Evolutionary conservation across 2,329 filamentous ascomycete genomes (phyloP).

Genomic region (Paraphaeosphaeria sporulosa): DNA sequence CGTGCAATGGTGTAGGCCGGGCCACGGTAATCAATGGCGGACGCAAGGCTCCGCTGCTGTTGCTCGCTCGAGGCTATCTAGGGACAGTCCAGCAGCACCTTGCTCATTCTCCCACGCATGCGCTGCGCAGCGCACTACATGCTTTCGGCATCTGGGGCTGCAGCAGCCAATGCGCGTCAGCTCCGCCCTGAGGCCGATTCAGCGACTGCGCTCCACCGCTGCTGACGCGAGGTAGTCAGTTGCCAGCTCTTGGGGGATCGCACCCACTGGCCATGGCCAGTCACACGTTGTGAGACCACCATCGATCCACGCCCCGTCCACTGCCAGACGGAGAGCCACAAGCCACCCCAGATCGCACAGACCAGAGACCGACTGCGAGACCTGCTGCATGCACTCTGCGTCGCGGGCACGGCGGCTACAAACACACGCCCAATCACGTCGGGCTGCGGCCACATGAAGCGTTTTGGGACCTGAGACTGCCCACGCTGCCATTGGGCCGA

Average conservation of each 20-base stretch:
- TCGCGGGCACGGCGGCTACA: conserved; percentile 36
- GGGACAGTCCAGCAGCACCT: neutral
- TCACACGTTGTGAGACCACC: conserved; percentile 11
- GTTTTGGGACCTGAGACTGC: conserved; percentile 28
- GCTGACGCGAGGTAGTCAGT: conserved; percentile 8
- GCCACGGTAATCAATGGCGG: neutral
- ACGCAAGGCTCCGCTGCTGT: neutral
- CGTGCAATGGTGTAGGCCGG: neutral
- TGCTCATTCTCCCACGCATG: too few species aligned
- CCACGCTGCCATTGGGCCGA: conserved; percentile 29
- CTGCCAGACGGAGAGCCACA: conserved; percentile 22
- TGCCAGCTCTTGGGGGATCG: conserved; percentile 9
- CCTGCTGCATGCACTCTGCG: conserved; percentile 17
- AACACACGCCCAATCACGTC: conserved; percentile 40
- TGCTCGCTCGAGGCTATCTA: conserved; percentile 4
- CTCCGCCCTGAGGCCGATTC: neutral
- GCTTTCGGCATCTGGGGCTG: neutral
- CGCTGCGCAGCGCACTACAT: neutral
- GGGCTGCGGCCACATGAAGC: conserved; percentile 10
- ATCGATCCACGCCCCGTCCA: neutral
- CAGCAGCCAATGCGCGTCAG: conserved; percentile 11
- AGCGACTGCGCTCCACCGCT: conserved; percentile 2
- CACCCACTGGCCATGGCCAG: conserved; percentile 1
- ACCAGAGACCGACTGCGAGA: conserved; percentile 29
- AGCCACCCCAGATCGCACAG: conserved; percentile 34